Evolutionary conservation across 2,329 filamentous ascomycete genomes (phyloP).

Genomic region (Aspergillus melleus): DNA sequence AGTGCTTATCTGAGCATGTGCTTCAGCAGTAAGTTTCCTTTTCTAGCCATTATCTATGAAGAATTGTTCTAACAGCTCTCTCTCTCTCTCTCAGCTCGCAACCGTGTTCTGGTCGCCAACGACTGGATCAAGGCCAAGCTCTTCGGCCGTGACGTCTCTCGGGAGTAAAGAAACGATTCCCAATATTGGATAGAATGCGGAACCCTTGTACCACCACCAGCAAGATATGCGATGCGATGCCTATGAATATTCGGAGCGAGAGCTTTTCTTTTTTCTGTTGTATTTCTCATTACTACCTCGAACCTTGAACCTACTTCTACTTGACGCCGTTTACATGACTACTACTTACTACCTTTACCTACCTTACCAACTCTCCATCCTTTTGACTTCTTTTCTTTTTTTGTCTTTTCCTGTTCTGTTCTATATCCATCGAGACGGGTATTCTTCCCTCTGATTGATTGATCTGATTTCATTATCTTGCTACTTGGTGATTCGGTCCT

Average conservation of each 20-base stretch:
- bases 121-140: conserved; percentile 98
- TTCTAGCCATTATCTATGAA: not conserved
- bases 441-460: conserved; percentile 2
- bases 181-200: conserved; percentile 6
- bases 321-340: conserved; percentile 11
- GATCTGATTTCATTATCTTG: not conserved
- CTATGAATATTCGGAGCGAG: conserved; percentile 19
- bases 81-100: conserved; percentile 64
- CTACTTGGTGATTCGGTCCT: not conserved
- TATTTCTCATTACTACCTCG: conserved; percentile 8
- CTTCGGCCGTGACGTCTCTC: conserved; percentile 84
- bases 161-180: conserved; percentile 39
- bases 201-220: conserved; percentile 16
- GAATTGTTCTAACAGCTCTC: conserved; percentile 13
- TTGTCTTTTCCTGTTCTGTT: not conserved
- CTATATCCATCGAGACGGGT: conserved; percentile 5
- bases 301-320: conserved; percentile 9
- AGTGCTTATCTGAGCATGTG: conserved; percentile 99
- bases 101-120: conserved; percentile 85
- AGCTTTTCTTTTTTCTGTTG: conserved; percentile 11
- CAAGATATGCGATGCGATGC: conserved; percentile 15
- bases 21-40: conserved; percentile 83
- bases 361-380: not conserved
- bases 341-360: not conserved
- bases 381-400: not conserved